Evolutionary conservation across 345 rosid species (phyloP).

Genomic region (Hevea brasiliensis): DNA sequence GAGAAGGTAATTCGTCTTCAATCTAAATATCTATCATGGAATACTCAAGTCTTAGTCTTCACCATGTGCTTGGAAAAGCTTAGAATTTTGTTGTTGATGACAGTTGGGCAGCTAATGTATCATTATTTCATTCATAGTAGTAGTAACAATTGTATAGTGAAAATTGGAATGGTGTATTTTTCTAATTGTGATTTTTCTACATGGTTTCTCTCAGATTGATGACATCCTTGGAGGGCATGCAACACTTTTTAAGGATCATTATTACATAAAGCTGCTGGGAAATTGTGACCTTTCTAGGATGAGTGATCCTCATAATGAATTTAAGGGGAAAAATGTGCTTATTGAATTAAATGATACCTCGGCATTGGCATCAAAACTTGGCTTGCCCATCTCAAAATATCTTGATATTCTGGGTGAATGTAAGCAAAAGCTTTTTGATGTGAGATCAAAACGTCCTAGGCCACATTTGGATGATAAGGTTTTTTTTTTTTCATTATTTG

Average conservation of each 20-base stretch:
- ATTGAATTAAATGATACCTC: constrained; percentile 66
- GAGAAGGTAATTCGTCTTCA: no score
- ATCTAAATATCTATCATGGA: no score
- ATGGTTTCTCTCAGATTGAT: constrained; percentile 54
- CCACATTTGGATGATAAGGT: constrained; percentile 98
- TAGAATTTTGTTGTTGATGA: neutral
- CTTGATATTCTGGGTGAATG: constrained; percentile 74
- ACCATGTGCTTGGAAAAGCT: neutral
- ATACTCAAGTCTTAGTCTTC: neutral
- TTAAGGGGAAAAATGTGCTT: constrained; percentile 74
- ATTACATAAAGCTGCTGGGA: constrained; percentile 70
- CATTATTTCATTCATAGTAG: neutral
- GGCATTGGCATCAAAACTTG: constrained; percentile 63
- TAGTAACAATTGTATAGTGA: no score
- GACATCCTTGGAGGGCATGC: constrained; percentile 73
- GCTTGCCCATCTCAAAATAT: constrained; percentile 56
- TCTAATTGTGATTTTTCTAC: constrained; percentile 5
- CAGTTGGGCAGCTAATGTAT: neutral
- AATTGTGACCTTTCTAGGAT: constrained; percentile 83
- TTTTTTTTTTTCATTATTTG: constrained; percentile 1
- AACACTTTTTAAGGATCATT: constrained; percentile 71
- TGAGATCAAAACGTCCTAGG: constrained; percentile 65
- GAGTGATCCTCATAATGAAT: constrained; percentile 90
- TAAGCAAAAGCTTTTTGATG: constrained; percentile 67
- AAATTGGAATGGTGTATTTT: neutral